phyloP scores from a whole-genome alignment of 73 alveolate species.

The Paramecium pentaurelia region DNA sequence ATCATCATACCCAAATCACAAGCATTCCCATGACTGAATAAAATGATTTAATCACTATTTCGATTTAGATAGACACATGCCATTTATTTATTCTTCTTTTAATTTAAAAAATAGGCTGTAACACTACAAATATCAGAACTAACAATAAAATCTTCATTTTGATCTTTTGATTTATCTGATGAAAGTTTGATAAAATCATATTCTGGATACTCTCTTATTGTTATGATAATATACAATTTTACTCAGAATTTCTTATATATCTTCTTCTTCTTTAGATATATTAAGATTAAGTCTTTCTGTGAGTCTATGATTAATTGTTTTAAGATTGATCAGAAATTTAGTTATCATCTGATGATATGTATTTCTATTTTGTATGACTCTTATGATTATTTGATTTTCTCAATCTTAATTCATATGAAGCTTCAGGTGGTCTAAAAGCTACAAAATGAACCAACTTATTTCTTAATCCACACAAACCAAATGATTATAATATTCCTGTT shows the following conservation, averaged over 20 bases:
- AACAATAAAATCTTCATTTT: neutral
- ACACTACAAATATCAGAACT: neutral
- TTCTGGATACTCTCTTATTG: neutral
- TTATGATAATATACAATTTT: neutral
- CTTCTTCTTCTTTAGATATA: neutral
- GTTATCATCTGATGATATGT: neutral
- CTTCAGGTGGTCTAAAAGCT: neutral
- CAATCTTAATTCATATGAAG: neutral
- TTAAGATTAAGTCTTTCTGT: neutral
- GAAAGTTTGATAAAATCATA: neutral
- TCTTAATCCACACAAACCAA: neutral
- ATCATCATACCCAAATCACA: constrained; percentile 65
- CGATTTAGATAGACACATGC: neutral
- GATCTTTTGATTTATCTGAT: neutral
- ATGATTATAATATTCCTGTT: neutral
- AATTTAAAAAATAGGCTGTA: neutral
- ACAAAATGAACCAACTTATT: neutral
- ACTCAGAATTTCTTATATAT: neutral
- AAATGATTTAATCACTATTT: constrained; percentile 41
- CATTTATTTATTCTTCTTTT: neutral
- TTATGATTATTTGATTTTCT: neutral
- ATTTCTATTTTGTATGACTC: neutral
- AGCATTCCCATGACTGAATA: constrained; percentile 67
- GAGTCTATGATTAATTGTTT: neutral
- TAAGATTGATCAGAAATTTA: neutral